Evolutionary conservation across 345 rosid species (phyloP).

Genomic region (Cardamine resedifolia): DNA sequence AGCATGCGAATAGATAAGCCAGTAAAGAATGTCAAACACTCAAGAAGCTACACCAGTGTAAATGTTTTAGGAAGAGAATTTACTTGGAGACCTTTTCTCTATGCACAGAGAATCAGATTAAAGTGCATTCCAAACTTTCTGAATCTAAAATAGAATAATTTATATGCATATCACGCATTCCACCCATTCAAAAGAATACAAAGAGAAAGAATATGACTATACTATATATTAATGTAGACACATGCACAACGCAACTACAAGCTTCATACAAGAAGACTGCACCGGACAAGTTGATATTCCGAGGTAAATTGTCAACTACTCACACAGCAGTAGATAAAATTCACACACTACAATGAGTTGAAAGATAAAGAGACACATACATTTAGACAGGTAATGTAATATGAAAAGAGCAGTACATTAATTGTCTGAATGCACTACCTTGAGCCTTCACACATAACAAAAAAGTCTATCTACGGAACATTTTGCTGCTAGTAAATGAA

Average conservation of each 20-base stretch:
- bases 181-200: conserved; percentile 6
- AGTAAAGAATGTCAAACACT: conserved; percentile 15
- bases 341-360: not conserved
- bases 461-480: conserved; percentile 2
- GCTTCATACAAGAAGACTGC: not conserved
- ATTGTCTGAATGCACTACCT: not conserved
- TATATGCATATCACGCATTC: not conserved
- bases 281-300: not conserved
- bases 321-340: conserved; percentile 4
- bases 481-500: conserved; percentile 1
- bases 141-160: not conserved
- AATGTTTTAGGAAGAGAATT: not conserved
- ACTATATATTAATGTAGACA: conserved; percentile 3
- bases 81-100: not conserved
- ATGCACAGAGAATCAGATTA: not conserved
- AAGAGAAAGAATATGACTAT: conserved; percentile 8
- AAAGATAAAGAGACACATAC: not conserved
- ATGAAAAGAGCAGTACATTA: not conserved
- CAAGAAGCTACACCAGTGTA: not conserved
- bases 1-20: not conserved
- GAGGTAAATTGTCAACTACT: conserved; percentile 2
- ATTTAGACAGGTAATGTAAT: conserved; percentile 15
- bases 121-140: not conserved
- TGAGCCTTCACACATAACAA: not conserved
- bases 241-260: not conserved